Evolutionary conservation across 1,139 yeast genomes (phyloP), one percentile per base, ranked within the genome.

Genomic region (Meyerozyma sp.): DNA sequence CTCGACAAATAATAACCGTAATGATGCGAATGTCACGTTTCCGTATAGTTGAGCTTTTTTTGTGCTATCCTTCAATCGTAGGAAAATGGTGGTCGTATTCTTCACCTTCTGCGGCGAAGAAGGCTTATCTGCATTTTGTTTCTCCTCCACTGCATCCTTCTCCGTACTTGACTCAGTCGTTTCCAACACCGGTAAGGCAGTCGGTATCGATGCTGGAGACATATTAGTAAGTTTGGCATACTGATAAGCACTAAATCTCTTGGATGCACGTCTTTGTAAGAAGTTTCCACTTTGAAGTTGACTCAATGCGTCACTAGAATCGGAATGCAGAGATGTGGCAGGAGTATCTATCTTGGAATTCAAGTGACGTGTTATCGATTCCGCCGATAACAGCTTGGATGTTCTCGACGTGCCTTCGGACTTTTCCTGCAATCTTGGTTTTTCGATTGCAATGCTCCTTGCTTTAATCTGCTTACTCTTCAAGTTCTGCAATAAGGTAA

Each of bases 201-300:
- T 50, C 34, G 46, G 26, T 14, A 36, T 9, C 32, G 46, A 9
- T 59, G 30, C 56, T 60, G 72, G 74, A 5, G 72, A 67, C 50
- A 67, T 71, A 50, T 79, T 82, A 0, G 90, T 74, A 21, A 87
- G 72, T 54, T 85, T 87, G 1, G 95, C 91, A 64, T 84, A 86
- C 57, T 93, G 98, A 51, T 90, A 93, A 0, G 97, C 96, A 23
- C 96, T 88, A 58, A 85, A 93, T 47, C 98, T 69, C 52, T 89
- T 79, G 0, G 97, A 90, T 0, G 98, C 98, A 48, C 97, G 77
- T 51, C 98, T 75, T 64, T 86, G 95, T 39, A 93, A 66, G 1
- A 86, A 84, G 46, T 85, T 87, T 2, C 91, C 88, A 40, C 83
- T 81, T 55, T 90, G 96, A 18, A 91, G 70, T 51, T 87, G 89